Conservation (phyloP, 805 yeast species). For the Zygosaccharomyces bailii region DNA sequence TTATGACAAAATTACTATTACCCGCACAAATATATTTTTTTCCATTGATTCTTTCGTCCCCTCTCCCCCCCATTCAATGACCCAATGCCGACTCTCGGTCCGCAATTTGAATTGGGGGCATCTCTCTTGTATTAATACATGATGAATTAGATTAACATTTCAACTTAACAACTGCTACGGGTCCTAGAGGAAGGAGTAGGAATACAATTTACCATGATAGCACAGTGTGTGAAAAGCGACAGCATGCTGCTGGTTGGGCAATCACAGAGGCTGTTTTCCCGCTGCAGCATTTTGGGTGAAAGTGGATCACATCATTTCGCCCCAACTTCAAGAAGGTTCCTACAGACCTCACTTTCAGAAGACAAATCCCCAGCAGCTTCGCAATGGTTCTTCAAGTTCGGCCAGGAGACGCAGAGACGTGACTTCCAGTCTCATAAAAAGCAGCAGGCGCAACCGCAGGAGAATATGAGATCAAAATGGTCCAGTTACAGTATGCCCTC, state of each 20-base stretch:
- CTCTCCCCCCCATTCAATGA: background rate
- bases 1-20: no score
- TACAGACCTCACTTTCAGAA: constrained; percentile 17
- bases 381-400: constrained; percentile 11
- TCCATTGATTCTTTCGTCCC: background rate
- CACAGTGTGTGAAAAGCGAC: constrained; percentile 14
- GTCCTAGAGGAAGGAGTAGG: background rate
- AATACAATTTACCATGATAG: constrained; percentile 10
- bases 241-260: constrained; percentile 10
- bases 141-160: background rate
- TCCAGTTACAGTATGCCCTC: constrained; percentile 47
- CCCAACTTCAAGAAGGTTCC: constrained; percentile 13
- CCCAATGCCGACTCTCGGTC: constrained; percentile 8
- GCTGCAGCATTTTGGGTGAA: constrained; percentile 5
- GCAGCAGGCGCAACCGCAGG: constrained; percentile 1
- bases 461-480: constrained; percentile 27
- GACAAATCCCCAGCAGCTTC: constrained; percentile 11
- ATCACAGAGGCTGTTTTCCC: constrained; percentile 12
- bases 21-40: background rate
- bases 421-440: background rate
- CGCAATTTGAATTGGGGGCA: background rate
- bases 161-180: background rate
- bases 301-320: constrained; percentile 10
- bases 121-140: background rate
- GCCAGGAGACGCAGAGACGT: constrained; percentile 4